These are phyloP conservation scores for Sclerotinia sclerotiorum DNA, from an alignment of 2,329 filamentous ascomycete genomes.

Conservation along the genomic window DNA sequence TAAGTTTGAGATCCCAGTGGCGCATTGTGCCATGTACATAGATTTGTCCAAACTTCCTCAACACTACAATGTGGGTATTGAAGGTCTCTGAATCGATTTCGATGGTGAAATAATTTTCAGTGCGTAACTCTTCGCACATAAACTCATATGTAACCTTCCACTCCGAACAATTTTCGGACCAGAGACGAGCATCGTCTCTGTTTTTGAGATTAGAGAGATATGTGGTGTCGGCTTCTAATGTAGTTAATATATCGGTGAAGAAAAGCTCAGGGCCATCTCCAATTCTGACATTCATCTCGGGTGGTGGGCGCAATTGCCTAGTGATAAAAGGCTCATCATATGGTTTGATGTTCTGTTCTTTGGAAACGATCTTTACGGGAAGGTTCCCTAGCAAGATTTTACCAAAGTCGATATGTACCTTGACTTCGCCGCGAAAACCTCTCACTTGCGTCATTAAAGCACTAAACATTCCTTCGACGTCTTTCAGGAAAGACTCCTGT, in stretches of 20 bases:
- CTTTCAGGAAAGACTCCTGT: constrained; percentile 28
- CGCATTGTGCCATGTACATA: constrained; percentile 38
- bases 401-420: constrained; percentile 36
- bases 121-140: constrained; percentile 29
- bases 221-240: constrained; percentile 32
- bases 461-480: constrained; percentile 28
- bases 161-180: constrained; percentile 27
- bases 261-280: constrained; percentile 18
- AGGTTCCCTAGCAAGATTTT: constrained; percentile 33
- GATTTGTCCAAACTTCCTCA: constrained; percentile 30
- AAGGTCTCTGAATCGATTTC: constrained; percentile 39
- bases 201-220: constrained; percentile 33
- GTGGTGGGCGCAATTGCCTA: constrained; percentile 17
- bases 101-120: constrained; percentile 30
- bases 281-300: background rate
- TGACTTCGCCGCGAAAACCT: constrained; percentile 34
- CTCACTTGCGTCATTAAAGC: constrained; percentile 30
- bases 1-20: constrained; percentile 38
- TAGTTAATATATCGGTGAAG: constrained; percentile 38
- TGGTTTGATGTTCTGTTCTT: constrained; percentile 8
- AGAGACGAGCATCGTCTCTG: constrained; percentile 29
- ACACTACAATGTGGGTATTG: constrained; percentile 25
- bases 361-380: constrained; percentile 24
- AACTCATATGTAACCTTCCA: constrained; percentile 37
- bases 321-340: background rate